Base-by-base conservation (phyloP, 768 basidiomycete species). In the Cubamyces lactineus region DNA sequence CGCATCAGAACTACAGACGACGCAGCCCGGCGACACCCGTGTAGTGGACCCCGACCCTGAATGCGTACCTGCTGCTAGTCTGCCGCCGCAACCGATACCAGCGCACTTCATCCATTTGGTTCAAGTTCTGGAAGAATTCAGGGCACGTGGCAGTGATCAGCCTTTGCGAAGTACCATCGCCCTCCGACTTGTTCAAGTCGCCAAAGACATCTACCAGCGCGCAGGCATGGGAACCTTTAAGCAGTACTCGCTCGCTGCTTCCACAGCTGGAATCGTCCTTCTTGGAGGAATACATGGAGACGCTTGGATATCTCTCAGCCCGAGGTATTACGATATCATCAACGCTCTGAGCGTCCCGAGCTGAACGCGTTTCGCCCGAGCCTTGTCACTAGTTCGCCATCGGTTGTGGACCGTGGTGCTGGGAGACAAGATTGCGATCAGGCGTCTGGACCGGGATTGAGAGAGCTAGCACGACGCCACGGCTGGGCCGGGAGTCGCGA, bases 161-260 rank as follows among this genome's bases (percentile, higher is more conserved):
- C 65, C 54, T 2, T 30, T 57, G 15, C 57, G 57, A 12, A 41
- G 45, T 3, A 57, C 40, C 23, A 51, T 52, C 0, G 61, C 42
- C 1, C 5, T 48, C 16, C 47, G 45, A 3, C 23, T 57, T 15
- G 8, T 59, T 28, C 39, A 52, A 26, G 11, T 54, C 8, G 34
- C 50, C 2, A 21, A 16, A 11, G 19, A 47, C 15, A 59, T 48
- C 5, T 70, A 70, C 41, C 21, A 12, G 28, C 45, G 43, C 5
- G 61, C 66, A 5, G 62, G 64, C 16, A 51, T 49, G 15, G 28
- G 53, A 1, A 40, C 55, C 39, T 66, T 72, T 59, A 69, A 66
- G 57, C 57, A 64, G 17, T 71, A 70, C 43, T 57, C 68, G 26
- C 40, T 46, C 16, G 49, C 67, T 17, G 71, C 71, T 8, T 59